Base-by-base conservation (phyloP, 805 yeast genomes). In the Kuraishia cidri region DNA sequence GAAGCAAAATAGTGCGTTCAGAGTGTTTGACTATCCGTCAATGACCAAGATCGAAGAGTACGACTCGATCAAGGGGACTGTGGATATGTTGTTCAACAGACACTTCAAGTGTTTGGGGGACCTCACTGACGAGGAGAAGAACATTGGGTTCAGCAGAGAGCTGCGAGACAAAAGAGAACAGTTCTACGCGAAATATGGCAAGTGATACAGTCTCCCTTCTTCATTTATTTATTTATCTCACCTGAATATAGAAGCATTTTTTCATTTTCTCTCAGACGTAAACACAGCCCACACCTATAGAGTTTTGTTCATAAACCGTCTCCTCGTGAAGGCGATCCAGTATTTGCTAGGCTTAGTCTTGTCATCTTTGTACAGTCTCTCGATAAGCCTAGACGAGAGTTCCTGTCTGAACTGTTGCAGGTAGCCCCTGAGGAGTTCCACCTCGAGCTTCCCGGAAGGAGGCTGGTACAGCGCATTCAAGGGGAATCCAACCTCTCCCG, bases 401-500 rank as follows among this genome's bases (percentile, higher is more conserved):
- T 92, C 97, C 60, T 92, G 97, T 61, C 99, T 79, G 60, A 92
- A 86, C 56, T 92, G 98, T 45, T 79, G 79, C 42, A 92, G 66
- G 54, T 92, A 92, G 10, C 74, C 66, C 45, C 92, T 75, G 50
- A 92, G 69, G 35, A 87, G 61, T 37, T 90, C 92, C 35, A 79
- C 77, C 40, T 86, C 95, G 36, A 67, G 66, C 46, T 79, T 77
- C 47, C 77, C 82, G 22, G 66, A 61, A 14, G 96, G 92, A 7
- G 95, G 72, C 30, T 72, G 59, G 57, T 77, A 75, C 52, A 92
- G 52, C 43, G 86, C 71, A 56, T 88, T 90, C 57, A 92, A 66
- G 13, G 97, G 97, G 65, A 92, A 92, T 10, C 90, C 87, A 6
- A 90, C 76, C 39, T 92, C 96, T 16, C 99, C 99, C 2, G 99